Conservation (phyloP, 1,284 basidiomycete genomes). For the Tranzscheliella williamsii region DNA sequence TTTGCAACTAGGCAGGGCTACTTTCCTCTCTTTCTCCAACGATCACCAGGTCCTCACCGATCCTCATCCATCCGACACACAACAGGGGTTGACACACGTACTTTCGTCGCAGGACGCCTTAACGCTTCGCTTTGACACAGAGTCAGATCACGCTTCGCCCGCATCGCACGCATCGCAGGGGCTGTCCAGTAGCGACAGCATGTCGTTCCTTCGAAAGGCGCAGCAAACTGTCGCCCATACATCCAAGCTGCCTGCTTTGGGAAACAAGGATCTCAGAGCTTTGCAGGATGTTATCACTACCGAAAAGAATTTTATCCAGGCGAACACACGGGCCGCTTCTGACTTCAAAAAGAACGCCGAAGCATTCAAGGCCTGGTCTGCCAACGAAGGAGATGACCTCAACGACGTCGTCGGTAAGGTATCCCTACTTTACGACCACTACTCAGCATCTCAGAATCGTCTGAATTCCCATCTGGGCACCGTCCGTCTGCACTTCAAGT, state of each 20-base stretch:
- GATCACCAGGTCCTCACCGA: too few relatives aligned
- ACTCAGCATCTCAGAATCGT: conserved; percentile 71
- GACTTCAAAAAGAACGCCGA: conserved; percentile 76
- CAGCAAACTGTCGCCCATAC: conserved; percentile 73
- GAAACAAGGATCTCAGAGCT: conserved; percentile 78
- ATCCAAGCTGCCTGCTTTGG: conserved; percentile 71
- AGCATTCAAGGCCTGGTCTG: conserved; percentile 76
- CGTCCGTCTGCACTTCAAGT: conserved; percentile 69
- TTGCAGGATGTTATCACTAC: conserved; percentile 85
- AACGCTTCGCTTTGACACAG: too few relatives aligned
- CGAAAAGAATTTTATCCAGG: conserved; percentile 79
- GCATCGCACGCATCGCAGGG: not conserved
- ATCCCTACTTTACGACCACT: conserved; percentile 72
- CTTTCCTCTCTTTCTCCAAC: too few relatives aligned
- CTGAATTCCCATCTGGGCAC: conserved; percentile 75
- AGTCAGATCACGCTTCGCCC: not conserved
- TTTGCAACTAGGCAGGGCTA: too few relatives aligned
- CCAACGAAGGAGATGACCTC: conserved; percentile 84
- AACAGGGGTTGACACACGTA: too few relatives aligned
- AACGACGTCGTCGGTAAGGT: conserved; percentile 77
- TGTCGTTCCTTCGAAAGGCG: conserved; percentile 56
- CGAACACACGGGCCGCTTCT: conserved; percentile 70
- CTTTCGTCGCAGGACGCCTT: too few relatives aligned
- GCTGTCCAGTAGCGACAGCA: too few relatives aligned
- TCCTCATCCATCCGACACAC: too few relatives aligned